Conservation (phyloP, 208 protist species). For the Entamoeba moshkovskii region DNA sequence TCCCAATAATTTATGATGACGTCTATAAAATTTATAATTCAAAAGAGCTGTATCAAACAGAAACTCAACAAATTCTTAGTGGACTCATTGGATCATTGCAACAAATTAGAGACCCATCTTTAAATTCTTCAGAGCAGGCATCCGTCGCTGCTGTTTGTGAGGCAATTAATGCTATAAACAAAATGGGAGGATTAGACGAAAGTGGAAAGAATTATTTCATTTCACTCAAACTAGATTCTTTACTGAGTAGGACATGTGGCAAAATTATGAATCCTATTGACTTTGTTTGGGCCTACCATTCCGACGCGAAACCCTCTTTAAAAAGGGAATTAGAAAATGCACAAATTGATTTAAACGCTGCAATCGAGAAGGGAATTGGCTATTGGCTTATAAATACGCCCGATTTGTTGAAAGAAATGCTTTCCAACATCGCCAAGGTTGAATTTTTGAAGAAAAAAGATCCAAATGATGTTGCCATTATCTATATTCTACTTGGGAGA, state of each 20-base stretch:
- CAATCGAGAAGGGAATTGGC: neutral
- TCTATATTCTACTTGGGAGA: neutral
- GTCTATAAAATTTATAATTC: neutral
- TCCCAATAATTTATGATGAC: neutral
- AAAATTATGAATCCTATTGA: neutral
- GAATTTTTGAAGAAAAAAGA: neutral
- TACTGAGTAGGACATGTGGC: neutral
- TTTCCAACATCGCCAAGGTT: neutral
- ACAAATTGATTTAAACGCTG: neutral
- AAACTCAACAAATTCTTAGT: neutral
- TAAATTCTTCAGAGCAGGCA: neutral
- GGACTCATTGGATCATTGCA: neutral
- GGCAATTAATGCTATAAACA: neutral
- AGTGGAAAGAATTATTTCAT: neutral
- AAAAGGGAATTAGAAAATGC: neutral
- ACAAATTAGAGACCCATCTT: neutral
- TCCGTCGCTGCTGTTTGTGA: neutral
- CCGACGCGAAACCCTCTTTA: neutral
- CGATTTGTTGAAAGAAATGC: neutral
- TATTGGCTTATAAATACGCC: neutral
- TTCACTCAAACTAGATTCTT: neutral
- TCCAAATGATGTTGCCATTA: neutral
- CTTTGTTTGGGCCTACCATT: neutral
- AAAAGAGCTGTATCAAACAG: neutral
- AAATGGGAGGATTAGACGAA: neutral